A percentile compares a stretch with the other conserved stretches of the same genome.
phyloP scores from a whole-genome alignment of 2,329 filamentous ascomycete species.

The Lecanosticta acicola region DNA sequence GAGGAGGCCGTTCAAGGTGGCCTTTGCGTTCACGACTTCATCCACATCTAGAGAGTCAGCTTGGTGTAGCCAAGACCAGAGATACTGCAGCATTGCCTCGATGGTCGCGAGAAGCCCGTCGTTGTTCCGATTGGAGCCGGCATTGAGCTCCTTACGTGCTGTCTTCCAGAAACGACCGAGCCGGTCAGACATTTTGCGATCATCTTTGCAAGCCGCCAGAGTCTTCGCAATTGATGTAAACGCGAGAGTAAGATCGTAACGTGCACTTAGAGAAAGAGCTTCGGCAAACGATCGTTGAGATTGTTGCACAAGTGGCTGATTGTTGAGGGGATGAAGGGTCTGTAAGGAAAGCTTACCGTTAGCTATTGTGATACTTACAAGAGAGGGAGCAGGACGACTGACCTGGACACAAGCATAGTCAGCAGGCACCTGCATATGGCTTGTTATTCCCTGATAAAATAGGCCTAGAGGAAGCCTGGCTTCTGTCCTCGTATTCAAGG shows the following conservation, averaged over 20 bases:
- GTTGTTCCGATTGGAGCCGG: conserved; percentile 1
- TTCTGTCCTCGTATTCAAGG: not conserved
- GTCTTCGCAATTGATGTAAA: conserved; percentile 11
- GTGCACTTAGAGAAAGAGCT: conserved; percentile 20
- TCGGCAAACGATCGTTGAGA: conserved; percentile 15
- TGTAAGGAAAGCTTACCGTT: conserved; percentile 33
- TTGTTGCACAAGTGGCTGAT: conserved; percentile 37
- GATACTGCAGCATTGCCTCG: conserved; percentile 5
- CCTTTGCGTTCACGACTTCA: conserved; percentile 1
- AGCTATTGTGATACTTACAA: conserved; percentile 32
- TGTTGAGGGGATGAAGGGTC: conserved; percentile 44
- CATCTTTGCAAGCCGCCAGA: conserved; percentile 7
- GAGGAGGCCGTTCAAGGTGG: conserved; percentile 6
- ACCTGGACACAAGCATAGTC: conserved; percentile 39
- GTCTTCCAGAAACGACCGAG: conserved; percentile 15
- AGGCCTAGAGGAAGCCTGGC: conserved; percentile 15
- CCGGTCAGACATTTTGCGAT: conserved; percentile 16
- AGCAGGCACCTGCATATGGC: conserved; percentile 31
- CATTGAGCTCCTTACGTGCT: conserved; percentile 3
- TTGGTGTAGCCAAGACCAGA: conserved; percentile 5
- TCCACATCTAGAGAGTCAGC: not conserved
- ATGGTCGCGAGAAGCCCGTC: conserved; percentile 7
- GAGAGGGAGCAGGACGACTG: conserved; percentile 20
- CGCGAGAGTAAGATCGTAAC: conserved; percentile 18
- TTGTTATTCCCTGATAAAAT: conserved; percentile 31